A percentile compares a stretch with the other conserved stretches of the same genome.
Evolutionary conservation across 768 basidiomycete species (phyloP).

Genomic region (Kwoniella pini): DNA sequence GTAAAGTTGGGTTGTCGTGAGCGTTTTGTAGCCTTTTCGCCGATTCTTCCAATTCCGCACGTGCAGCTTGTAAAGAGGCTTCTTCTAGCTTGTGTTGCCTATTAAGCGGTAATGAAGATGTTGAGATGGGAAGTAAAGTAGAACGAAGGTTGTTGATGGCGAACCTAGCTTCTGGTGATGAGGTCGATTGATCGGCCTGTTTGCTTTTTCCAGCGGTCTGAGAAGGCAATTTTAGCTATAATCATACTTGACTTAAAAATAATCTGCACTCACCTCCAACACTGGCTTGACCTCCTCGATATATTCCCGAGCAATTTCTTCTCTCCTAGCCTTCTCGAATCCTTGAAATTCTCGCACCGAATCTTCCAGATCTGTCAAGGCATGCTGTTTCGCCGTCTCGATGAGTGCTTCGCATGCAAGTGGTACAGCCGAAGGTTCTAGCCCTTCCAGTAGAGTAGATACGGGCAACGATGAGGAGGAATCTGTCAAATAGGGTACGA

Average conservation of each 20-base stretch:
- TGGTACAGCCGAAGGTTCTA: constrained; percentile 33
- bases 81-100: constrained; percentile 46
- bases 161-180: constrained; percentile 33
- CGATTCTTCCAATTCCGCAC: constrained; percentile 43
- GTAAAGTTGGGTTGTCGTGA: constrained; percentile 25
- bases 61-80: constrained; percentile 46
- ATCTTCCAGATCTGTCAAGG: constrained; percentile 22
- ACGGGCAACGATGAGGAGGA: constrained; percentile 19
- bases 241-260: neutral
- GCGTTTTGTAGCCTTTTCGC: constrained; percentile 26
- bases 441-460: constrained; percentile 23
- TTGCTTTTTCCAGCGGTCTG: constrained; percentile 19
- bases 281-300: constrained; percentile 46
- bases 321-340: constrained; percentile 31
- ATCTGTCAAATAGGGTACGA: constrained; percentile 35
- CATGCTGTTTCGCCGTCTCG: constrained; percentile 27
- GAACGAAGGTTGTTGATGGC: constrained; percentile 47
- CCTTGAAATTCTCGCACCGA: constrained; percentile 29
- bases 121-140: constrained; percentile 58
- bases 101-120: constrained; percentile 30
- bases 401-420: constrained; percentile 30
- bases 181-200: constrained; percentile 4
- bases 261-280: constrained; percentile 25
- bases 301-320: constrained; percentile 23
- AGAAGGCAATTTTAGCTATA: neutral